Evolutionary conservation across 805 yeast genomes (phyloP).

Genomic region (Lipomyces kockii): DNA sequence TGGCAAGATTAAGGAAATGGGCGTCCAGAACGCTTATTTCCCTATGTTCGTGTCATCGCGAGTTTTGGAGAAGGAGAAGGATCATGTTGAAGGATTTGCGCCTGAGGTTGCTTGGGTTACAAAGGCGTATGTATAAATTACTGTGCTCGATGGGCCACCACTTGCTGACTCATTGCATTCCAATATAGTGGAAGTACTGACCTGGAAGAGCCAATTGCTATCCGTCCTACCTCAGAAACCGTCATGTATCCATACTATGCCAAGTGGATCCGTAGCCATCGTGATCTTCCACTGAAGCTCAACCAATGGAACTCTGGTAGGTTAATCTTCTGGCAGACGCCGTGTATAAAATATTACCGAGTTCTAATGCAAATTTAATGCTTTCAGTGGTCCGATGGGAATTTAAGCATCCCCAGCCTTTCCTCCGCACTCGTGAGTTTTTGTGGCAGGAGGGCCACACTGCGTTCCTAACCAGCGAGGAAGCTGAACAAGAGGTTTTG

Average conservation of each 20-base stretch:
- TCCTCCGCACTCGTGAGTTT: slow-evolving; percentile 97
- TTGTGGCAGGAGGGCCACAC: slow-evolving; percentile 99
- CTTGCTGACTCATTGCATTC: neutral
- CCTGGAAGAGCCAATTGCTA: slow-evolving; percentile 97
- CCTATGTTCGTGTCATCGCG: slow-evolving; percentile 96
- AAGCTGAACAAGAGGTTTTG: slow-evolving; percentile 80
- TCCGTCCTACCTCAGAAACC: slow-evolving; percentile 98
- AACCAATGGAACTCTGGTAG: slow-evolving; percentile 93
- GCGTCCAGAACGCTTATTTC: slow-evolving; percentile 94
- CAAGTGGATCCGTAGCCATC: slow-evolving; percentile 97
- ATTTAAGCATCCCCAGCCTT: slow-evolving; percentile 99
- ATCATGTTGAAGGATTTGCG: slow-evolving; percentile 98
- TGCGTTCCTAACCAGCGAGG: slow-evolving; percentile 84
- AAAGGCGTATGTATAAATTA: slow-evolving; percentile 56
- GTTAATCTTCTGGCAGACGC: neutral
- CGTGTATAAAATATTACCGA: neutral
- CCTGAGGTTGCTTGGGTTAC: slow-evolving; percentile 99
- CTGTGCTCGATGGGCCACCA: neutral
- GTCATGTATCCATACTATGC: slow-evolving; percentile 99
- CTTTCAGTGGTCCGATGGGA: slow-evolving; percentile 93
- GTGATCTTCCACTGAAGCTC: slow-evolving; percentile 93
- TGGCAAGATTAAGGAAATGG: slow-evolving; percentile 75
- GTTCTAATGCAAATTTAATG: neutral
- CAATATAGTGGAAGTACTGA: slow-evolving; percentile 71
- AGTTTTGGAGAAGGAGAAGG: slow-evolving; percentile 96